phyloP scores from a whole-genome alignment of 352 stramenopile species.

The Globisporangium solare region DNA sequence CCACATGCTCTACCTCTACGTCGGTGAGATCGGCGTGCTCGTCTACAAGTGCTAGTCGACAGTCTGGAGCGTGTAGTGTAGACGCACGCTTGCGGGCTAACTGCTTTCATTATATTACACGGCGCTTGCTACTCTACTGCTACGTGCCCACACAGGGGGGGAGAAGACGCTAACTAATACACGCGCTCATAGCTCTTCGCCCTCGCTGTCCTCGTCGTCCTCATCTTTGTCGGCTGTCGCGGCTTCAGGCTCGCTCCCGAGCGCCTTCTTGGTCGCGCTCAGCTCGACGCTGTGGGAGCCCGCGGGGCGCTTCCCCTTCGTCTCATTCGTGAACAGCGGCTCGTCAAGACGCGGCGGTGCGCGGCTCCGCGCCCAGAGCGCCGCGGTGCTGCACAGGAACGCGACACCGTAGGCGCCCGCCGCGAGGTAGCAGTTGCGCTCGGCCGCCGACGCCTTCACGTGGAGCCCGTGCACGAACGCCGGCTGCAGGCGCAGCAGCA shows the following conservation, averaged over 20 bases:
- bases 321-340: background rate
- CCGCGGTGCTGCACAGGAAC: conserved; percentile 26
- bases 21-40: conserved; percentile 92
- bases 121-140: too few relatives aligned
- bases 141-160: too few relatives aligned
- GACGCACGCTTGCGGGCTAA: background rate
- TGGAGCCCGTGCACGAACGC: conserved; percentile 52
- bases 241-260: too few relatives aligned
- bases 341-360: background rate
- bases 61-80: too few relatives aligned
- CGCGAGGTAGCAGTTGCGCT: conserved; percentile 62
- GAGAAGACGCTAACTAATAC: too few relatives aligned
- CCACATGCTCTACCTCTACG: conserved; percentile 94
- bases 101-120: conserved; percentile 1
- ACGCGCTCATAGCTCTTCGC: too few relatives aligned
- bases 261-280: too few relatives aligned
- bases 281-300: too few relatives aligned
- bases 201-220: too few relatives aligned
- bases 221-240: too few relatives aligned
- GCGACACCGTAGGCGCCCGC: conserved; percentile 42
- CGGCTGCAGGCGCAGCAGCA: conserved; percentile 54
- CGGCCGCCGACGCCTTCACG: conserved; percentile 29
- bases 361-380: conserved; percentile 13
- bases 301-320: too few relatives aligned
- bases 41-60: conserved; percentile 91